Base-by-base conservation (phyloP, 192 early-diverging fungal genomes). In the Obelidium mucronatum region DNA sequence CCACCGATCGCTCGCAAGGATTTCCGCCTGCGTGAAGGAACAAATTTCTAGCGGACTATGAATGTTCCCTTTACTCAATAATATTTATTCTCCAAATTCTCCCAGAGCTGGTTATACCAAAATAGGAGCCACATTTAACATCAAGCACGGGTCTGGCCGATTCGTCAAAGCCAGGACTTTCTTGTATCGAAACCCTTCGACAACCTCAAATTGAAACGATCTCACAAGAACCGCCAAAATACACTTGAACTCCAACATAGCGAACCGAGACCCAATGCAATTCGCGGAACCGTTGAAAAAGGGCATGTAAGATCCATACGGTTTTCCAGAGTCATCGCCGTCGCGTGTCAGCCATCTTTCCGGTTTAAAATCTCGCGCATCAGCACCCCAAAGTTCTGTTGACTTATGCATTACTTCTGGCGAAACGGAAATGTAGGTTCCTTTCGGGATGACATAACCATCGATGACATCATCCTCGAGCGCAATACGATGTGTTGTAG, bases 321-420 rank as follows among this genome's bases (percentile, higher is more conserved):
- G 17, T 69, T 8, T 24, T 63, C 6, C 37, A 39, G 44, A 75
- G 24, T 11, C 24, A 8, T 15, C 35, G n/a, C n/a, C n/a, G 13
- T 26, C 52, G 11, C 15, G 6, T 65, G 19, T 53, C 15, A 77
- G 13, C 76, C 76, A 77, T 17, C 76, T 15, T 11, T 78, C 61
- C 19, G 76, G 76, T 22, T 61, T 63, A 74, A 78, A 77, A 33
- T 77, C 74, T 61, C 65, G 56, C 3, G 76, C 76, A 58, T 77
- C 73, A 15, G 3, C 42, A 17, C 76, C 76, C 76, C 76, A 77
- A 28, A 69, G 30, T 15, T 77, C 52, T 11, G 3, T 77, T 15
- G 26, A 13, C 39, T 58, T 33, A 22, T 34, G 40, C n/a, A 77
- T 55, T 19, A 34, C 39, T 37, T 76, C 39, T 13, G 73, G 51